Evolutionary conservation across 2,329 filamentous ascomycete species (phyloP), one percentile per base, ranked within the genome.

Genomic region (Colletotrichum sp.): DNA sequence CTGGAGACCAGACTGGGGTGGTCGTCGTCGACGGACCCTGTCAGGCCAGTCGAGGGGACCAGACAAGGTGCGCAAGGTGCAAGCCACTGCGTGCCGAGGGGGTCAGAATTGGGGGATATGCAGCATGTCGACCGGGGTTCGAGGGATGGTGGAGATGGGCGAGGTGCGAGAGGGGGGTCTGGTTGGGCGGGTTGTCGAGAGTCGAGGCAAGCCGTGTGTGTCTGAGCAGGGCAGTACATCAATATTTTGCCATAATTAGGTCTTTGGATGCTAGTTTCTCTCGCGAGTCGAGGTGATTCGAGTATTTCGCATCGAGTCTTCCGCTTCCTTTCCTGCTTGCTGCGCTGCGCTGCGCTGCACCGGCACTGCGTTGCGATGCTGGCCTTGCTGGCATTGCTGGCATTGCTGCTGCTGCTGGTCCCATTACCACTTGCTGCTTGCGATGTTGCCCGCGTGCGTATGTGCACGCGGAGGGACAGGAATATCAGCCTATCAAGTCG

Each of bases 231-330:
- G 63, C 73, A 76, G 66, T 76, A 74, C 72, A 77, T 72, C 61
- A 77, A 77, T 77, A 76, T 76, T 77, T 34, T 77, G 72, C 75
- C 72, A 77, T 76, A 76, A 72, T 77, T 72, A 77, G 73, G 72
- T 61, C 72, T 67, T 48, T 52, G 36, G 55, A 24, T 73, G 64
- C 70, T 73, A 68, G 32, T n/a, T 67, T 26, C 58, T 36, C 28
- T 67, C 24, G 48, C 48, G 8, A 61, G 67, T 67, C 52, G n/a
- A 66, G 60, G 21, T 60, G 60, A 65, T 61, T 65, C 68, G 58
- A 65, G 57, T 30, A 30, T 24, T 36, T 55, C 26, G 26, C 24
- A 21, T 16, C 30, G 24, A 64, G 43, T 48, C 32, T 52, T 72
- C 12, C 30, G 60, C 60, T 55, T 58, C 28, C 43, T 26, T 26